Evolutionary conservation across 352 stramenopile species (phyloP).

Genomic region (Phytophthora megakarya): DNA sequence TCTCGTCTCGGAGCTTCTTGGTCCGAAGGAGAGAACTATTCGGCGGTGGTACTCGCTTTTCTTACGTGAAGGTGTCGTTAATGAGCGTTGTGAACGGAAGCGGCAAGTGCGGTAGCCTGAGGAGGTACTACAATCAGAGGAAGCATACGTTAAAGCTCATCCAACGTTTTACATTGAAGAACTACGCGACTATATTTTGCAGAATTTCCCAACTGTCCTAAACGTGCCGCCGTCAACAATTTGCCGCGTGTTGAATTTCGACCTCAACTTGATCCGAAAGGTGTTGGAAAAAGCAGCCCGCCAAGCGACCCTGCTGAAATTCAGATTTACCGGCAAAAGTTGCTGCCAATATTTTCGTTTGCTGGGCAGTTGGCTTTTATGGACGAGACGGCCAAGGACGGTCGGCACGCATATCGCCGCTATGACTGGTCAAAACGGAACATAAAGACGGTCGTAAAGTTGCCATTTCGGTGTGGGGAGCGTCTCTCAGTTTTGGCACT

Average conservation of each 20-base stretch:
- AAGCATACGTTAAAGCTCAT: neutral
- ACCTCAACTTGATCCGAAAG: conserved; percentile 2
- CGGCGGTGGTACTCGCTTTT: conserved; percentile 9
- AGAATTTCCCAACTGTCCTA: neutral
- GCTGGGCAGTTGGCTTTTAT: conserved; percentile 6
- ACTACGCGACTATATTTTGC: neutral
- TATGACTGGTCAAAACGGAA: conserved; percentile 24
- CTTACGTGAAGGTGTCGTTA: neutral
- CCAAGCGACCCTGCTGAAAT: conserved; percentile 8
- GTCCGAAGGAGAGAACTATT: conserved; percentile 4
- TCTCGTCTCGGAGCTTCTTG: conserved; percentile 2
- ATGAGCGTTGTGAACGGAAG: neutral
- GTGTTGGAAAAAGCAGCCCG: neutral
- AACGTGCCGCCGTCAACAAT: neutral
- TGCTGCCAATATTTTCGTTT: conserved; percentile 4
- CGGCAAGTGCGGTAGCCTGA: neutral
- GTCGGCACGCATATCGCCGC: conserved; percentile 5
- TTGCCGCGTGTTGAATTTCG: neutral
- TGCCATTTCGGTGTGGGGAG: conserved; percentile 7
- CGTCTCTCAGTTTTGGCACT: conserved; percentile 7
- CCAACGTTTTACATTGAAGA: conserved; percentile 15
- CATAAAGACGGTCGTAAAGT: conserved; percentile 14
- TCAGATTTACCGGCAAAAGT: neutral
- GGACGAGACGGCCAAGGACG: conserved; percentile 26
- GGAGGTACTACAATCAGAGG: neutral